These are phyloP conservation scores for Ambrosiella beaveri DNA, from an alignment of 2,329 filamentous ascomycete genomes.

Conservation along the genomic window DNA sequence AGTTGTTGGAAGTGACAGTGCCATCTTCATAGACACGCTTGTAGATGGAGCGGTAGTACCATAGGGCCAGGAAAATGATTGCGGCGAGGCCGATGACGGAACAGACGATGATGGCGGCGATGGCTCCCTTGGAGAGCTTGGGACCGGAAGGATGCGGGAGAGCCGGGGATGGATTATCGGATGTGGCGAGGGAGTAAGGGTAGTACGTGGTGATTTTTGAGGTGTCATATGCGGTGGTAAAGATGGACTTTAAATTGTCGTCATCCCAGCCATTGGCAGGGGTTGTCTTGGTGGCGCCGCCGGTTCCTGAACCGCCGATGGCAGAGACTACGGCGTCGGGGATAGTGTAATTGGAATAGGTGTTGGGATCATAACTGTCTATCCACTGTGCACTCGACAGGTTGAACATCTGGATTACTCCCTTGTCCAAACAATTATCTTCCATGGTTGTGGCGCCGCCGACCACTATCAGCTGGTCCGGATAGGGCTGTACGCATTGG, in stretches of 20 bases:
- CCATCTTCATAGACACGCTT: slow-evolving; percentile 23
- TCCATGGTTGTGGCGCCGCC: slow-evolving; percentile 41
- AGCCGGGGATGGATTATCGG: neutral
- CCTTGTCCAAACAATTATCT: slow-evolving; percentile 31
- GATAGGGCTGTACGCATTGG: slow-evolving; percentile 57
- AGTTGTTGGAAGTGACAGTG: slow-evolving; percentile 28
- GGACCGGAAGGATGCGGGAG: neutral
- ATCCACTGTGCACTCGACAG: slow-evolving; percentile 53
- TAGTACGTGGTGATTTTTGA: slow-evolving; percentile 41
- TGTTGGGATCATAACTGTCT: slow-evolving; percentile 47
- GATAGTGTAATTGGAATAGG: slow-evolving; percentile 49
- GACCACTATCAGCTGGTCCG: slow-evolving; percentile 63
- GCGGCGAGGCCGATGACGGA: slow-evolving; percentile 35
- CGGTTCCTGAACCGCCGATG: slow-evolving; percentile 49
- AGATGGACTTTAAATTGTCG: slow-evolving; percentile 32
- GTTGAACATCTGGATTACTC: slow-evolving; percentile 51
- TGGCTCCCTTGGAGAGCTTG: slow-evolving; percentile 15
- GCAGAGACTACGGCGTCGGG: slow-evolving; percentile 43
- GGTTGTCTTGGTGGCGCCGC: slow-evolving; percentile 51
- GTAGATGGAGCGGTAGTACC: slow-evolving; percentile 34
- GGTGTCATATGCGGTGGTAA: slow-evolving; percentile 36
- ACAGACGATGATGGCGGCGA: slow-evolving; percentile 44
- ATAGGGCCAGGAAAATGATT: slow-evolving; percentile 27
- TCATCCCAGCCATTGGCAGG: slow-evolving; percentile 42
- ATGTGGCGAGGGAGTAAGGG: slow-evolving; percentile 30